phyloP scores from a whole-genome alignment of 192 early-diverging fungal species.

The Coemansia sp. region DNA sequence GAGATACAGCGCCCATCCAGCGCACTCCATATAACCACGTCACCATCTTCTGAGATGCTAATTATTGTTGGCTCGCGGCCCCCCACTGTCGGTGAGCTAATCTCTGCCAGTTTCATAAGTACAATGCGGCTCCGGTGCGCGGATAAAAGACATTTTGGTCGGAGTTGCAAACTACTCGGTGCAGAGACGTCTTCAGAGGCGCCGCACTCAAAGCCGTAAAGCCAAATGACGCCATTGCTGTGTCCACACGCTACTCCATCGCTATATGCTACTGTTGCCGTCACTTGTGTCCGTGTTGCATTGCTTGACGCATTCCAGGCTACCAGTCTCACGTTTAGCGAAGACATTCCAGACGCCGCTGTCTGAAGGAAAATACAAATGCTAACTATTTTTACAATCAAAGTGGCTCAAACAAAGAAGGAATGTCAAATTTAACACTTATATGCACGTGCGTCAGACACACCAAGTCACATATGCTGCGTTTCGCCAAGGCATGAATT shows the following conservation, averaged over 20 bases:
- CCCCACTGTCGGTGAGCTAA: slow-evolving; percentile 29
- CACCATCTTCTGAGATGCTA: slow-evolving; percentile 42
- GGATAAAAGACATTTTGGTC: slow-evolving; percentile 34
- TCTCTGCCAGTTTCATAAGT: slow-evolving; percentile 24
- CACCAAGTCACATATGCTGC: neutral
- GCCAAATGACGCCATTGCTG: slow-evolving; percentile 47
- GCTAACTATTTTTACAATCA: too few relatives aligned
- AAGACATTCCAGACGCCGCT: slow-evolving; percentile 18
- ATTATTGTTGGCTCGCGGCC: slow-evolving; percentile 41
- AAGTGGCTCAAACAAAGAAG: too few relatives aligned
- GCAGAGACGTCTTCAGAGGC: neutral
- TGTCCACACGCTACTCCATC: slow-evolving; percentile 46
- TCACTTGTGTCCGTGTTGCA: slow-evolving; percentile 32
- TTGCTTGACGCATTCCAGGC: slow-evolving; percentile 48
- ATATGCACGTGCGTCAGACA: too few relatives aligned
- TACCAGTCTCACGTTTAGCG: slow-evolving; percentile 28
- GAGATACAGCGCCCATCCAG: slow-evolving; percentile 49
- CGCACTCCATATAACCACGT: slow-evolving; percentile 38
- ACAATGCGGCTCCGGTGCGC: slow-evolving; percentile 33
- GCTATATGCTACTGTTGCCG: slow-evolving; percentile 22
- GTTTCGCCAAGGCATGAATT: neutral
- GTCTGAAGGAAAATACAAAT: neutral
- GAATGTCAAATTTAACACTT: too few relatives aligned
- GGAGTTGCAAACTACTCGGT: slow-evolving; percentile 6
- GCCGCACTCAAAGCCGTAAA: slow-evolving; percentile 25